A percentile compares a stretch with the other conserved stretches of the same genome.
phyloP scores from a whole-genome alignment of 805 yeast species.

The Metschnikowia lochheadii region DNA sequence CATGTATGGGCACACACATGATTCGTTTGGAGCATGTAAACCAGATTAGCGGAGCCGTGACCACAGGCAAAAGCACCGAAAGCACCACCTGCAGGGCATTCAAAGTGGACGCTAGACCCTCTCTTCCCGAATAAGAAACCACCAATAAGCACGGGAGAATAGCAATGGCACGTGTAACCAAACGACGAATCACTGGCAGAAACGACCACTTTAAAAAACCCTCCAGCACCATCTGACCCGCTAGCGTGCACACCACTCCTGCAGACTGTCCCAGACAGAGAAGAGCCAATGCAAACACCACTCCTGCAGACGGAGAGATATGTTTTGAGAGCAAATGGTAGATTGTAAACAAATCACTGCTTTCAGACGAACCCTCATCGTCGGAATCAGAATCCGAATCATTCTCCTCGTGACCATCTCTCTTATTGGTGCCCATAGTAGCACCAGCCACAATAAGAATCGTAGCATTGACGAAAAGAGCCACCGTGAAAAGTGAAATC shows the following conservation, averaged over 20 bases:
- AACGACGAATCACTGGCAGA: constrained; percentile 76
- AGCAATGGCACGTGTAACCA: constrained; percentile 79
- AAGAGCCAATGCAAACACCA: constrained; percentile 84
- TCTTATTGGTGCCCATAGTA: constrained; percentile 44
- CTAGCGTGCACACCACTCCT: constrained; percentile 88
- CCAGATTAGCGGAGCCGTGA: constrained; percentile 81
- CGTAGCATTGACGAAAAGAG: constrained; percentile 88
- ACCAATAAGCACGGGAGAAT: constrained; percentile 80
- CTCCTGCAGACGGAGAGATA: constrained; percentile 81
- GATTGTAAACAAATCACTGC: constrained; percentile 78
- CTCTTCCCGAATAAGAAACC: constrained; percentile 69
- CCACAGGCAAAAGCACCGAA: constrained; percentile 76
- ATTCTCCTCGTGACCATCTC: constrained; percentile 12
- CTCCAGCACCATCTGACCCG: constrained; percentile 91
- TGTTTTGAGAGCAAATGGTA: constrained; percentile 66
- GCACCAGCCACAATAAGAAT: constrained; percentile 91
- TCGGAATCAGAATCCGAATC: constrained; percentile 17
- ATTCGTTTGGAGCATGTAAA: constrained; percentile 68
- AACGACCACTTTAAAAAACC: constrained; percentile 80
- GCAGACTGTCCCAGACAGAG: constrained; percentile 92
- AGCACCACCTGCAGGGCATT: constrained; percentile 82
- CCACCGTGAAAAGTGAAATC: constrained; percentile 78
- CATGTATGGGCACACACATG: constrained; percentile 52
- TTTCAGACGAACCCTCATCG: constrained; percentile 31
- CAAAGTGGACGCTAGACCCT: constrained; percentile 70